These are phyloP conservation scores for Phlyctochytrium bullatum DNA, from an alignment of 192 early-diverging fungal genomes.

Conservation along the genomic window DNA sequence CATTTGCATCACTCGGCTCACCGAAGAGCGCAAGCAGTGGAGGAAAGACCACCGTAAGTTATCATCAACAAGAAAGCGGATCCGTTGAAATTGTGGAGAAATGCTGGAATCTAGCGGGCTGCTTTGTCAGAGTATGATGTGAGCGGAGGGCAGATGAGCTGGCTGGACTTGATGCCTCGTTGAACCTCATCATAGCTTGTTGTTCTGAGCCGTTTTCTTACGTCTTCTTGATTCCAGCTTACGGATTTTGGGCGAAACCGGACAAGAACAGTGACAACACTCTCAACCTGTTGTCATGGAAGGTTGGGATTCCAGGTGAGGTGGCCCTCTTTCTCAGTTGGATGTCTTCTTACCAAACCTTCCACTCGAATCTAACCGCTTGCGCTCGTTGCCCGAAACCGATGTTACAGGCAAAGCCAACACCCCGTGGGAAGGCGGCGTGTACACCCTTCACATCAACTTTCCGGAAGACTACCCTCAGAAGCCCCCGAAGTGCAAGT, in stretches of 20 bases:
- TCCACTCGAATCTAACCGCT: slow-evolving; percentile 40
- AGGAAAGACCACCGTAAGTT: slow-evolving; percentile 84
- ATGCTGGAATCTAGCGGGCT: neutral
- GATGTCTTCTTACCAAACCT: slow-evolving; percentile 31
- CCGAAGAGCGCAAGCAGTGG: slow-evolving; percentile 97
- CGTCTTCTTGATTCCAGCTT: slow-evolving; percentile 22
- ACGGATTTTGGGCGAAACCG: slow-evolving; percentile 92
- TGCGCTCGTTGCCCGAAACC: slow-evolving; percentile 24
- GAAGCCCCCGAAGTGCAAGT: slow-evolving; percentile 80
- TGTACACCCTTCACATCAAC: slow-evolving; percentile 76
- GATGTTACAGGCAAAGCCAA: slow-evolving; percentile 41
- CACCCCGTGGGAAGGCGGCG: slow-evolving; percentile 80
- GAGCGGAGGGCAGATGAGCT: no score
- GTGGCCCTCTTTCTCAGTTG: slow-evolving; percentile 7
- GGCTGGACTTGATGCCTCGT: no score
- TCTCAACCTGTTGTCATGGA: slow-evolving; percentile 84
- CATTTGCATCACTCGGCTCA: slow-evolving; percentile 77
- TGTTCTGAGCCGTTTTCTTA: no score
- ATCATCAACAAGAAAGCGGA: no score
- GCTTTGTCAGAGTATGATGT: slow-evolving; percentile 1
- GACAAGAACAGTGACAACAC: slow-evolving; percentile 77
- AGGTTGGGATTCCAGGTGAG: slow-evolving; percentile 73
- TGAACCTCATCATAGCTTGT: no score
- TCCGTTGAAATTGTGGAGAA: neutral
- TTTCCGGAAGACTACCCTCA: slow-evolving; percentile 91